A percentile compares a stretch with the other conserved stretches of the same genome.
These are phyloP conservation scores for Penicillium atrosanguineum DNA, from an alignment of 495 filamentous ascomycete genomes.

Conservation along the genomic window DNA sequence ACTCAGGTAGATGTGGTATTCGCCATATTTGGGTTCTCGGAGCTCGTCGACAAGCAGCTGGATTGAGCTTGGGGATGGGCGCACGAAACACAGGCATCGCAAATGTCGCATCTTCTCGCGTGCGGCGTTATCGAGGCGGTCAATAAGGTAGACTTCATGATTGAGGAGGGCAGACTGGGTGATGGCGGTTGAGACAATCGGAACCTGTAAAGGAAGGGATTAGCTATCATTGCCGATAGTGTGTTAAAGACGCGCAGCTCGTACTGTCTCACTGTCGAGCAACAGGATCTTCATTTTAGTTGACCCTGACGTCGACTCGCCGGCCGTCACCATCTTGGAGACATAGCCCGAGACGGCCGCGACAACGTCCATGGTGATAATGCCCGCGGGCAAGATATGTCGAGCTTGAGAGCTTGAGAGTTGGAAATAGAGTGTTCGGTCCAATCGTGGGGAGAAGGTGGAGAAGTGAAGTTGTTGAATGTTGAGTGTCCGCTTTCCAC, in stretches of 20 bases:
- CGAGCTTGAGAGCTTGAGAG: conserved; percentile 1
- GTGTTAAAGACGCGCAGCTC: conserved; percentile 32
- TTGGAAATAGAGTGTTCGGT: conserved; percentile 2
- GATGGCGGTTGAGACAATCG: conserved; percentile 89
- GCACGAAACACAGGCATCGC: conserved; percentile 87
- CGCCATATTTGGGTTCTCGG: conserved; percentile 93
- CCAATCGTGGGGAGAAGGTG: conserved; percentile 13
- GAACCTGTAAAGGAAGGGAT: conserved; percentile 50
- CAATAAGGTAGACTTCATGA: conserved; percentile 96
- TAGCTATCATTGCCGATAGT: conserved; percentile 11
- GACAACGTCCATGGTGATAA: conserved; percentile 78
- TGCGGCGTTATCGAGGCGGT: conserved; percentile 85
- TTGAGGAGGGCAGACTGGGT: conserved; percentile 95
- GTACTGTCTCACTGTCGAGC: conserved; percentile 88
- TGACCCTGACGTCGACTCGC: conserved; percentile 64
- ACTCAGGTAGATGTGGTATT: conserved; percentile 96
- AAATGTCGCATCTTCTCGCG: conserved; percentile 98
- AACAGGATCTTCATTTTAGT: conserved; percentile 99
- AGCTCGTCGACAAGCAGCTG: conserved; percentile 94
- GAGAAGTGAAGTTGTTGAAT: conserved; percentile 26
- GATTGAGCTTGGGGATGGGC: conserved; percentile 86
- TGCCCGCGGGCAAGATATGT: conserved; percentile 5
- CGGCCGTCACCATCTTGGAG: conserved; percentile 91
- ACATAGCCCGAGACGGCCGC: conserved; percentile 92
- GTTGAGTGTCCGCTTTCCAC: conserved; percentile 29